Evolutionary conservation across 2,329 filamentous ascomycete species (phyloP), one percentile per base, ranked within the genome.

Genomic region (Trichoderma harzianum): DNA sequence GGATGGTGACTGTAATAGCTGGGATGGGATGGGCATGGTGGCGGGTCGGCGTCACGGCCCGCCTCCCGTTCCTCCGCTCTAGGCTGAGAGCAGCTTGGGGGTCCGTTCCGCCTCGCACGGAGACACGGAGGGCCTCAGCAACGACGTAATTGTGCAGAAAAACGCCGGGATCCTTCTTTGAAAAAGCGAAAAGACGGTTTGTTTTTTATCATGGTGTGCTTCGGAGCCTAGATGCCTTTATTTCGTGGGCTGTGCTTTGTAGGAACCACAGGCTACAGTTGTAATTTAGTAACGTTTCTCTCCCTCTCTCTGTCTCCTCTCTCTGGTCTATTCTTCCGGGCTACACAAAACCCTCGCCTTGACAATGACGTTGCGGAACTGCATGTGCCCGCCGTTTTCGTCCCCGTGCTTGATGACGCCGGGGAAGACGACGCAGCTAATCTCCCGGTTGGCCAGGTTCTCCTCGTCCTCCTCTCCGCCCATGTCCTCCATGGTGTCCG

Each of bases 341-440:
- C 82, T 82, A 77, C 90, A 91, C 62, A 92, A 80, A 6, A 92
- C 90, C 75, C 86, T 87, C n/a, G 89, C 88, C 80, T 91, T 92
- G 72, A 86, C 83, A 74, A 92, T 87, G 60, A 92, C 84, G 77
- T 92, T 92, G 55, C 85, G 84, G 73, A 88, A 86, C 76, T 91
- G 86, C 75, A 87, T 79, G 73, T 90, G 86, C 51, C 86, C 85
- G 28, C 90, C 90, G 73, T 86, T 87, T 80, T 91, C 90, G 78
- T 92, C 89, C 7, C 90, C 90, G 26, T 84, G 82, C 81, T 92
- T 92, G 71, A 89, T 82, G 26, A 92, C 84, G 7, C 87, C 88
- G 1, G 90, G 90, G 70, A 91, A 92, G 2, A 87, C 88, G 26
- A 91, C 86, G 78, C 89, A 92, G 71, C 82, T 83, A 43, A 92